These are phyloP conservation scores for Rheum nobile DNA, from an alignment of 148 eudicot genomes.

Conservation along the genomic window DNA sequence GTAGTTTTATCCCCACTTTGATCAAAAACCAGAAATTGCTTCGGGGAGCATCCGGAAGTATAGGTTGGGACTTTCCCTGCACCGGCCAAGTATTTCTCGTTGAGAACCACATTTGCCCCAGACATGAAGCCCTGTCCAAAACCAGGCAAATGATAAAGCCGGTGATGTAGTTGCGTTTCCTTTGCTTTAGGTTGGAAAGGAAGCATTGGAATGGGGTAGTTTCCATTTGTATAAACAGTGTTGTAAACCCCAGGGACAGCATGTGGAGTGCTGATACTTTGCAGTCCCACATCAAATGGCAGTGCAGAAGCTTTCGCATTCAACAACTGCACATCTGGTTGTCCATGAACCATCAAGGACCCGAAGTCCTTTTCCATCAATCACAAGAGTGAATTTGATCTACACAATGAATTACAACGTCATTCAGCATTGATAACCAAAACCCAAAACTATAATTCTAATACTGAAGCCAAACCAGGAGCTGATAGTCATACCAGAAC, in stretches of 20 bases:
- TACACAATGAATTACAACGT: slow-evolving; percentile 7
- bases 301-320: slow-evolving; percentile 22
- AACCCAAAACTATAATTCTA: background rate
- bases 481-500: slow-evolving; percentile 25
- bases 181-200: slow-evolving; percentile 22
- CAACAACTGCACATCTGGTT: slow-evolving; percentile 26
- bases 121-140: slow-evolving; percentile 31
- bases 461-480: background rate
- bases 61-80: slow-evolving; percentile 15
- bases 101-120: slow-evolving; percentile 8
- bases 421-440: background rate
- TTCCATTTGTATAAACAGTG: slow-evolving; percentile 19
- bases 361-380: slow-evolving; percentile 60
- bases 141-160: slow-evolving; percentile 43
- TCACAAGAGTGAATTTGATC: slow-evolving; percentile 22
- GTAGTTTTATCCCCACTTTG: slow-evolving; percentile 79
- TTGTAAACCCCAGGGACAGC: slow-evolving; percentile 25
- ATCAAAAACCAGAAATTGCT: slow-evolving; percentile 85
- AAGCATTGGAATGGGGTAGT: slow-evolving; percentile 18
- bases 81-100: slow-evolving; percentile 5
- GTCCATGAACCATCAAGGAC: slow-evolving; percentile 36
- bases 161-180: slow-evolving; percentile 32
- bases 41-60: slow-evolving; percentile 20
- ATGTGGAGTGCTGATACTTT: slow-evolving; percentile 18
- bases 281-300: slow-evolving; percentile 31